phyloP scores from a whole-genome alignment of 768 basidiomycete genomes.

The Hygrocybe punicea region DNA sequence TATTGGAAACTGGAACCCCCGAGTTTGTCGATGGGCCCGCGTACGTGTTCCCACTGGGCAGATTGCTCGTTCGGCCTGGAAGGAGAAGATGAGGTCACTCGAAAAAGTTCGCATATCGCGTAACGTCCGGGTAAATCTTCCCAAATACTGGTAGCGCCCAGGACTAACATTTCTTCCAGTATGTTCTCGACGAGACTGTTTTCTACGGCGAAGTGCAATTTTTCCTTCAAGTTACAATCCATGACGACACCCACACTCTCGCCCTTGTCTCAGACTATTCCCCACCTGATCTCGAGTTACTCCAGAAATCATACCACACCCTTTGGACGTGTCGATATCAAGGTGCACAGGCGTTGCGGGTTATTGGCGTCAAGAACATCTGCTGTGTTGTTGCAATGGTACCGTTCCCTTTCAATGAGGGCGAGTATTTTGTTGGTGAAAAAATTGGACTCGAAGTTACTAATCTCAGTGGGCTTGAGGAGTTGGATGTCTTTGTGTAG shows the following conservation, averaged over 20 bases:
- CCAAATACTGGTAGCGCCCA: background rate
- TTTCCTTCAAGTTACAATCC: constrained; percentile 14
- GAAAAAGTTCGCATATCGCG: background rate
- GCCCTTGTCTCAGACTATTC: too few relatives aligned
- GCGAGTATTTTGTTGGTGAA: constrained; percentile 48
- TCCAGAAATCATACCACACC: too few relatives aligned
- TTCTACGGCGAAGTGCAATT: constrained; percentile 17
- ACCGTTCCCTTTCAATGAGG: constrained; percentile 15
- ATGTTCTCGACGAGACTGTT: background rate
- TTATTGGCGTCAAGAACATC: constrained; percentile 14
- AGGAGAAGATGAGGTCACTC: constrained; percentile 7
- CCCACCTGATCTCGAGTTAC: too few relatives aligned
- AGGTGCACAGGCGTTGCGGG: background rate
- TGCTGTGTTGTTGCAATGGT: constrained; percentile 24
- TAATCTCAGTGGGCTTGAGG: background rate
- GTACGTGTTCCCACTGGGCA: constrained; percentile 25
- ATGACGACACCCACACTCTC: too few relatives aligned
- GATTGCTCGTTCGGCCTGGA: constrained; percentile 20
- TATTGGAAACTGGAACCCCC: constrained; percentile 12
- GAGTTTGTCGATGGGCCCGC: constrained; percentile 20
- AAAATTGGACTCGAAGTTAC: constrained; percentile 30
- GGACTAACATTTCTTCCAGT: constrained; percentile 2
- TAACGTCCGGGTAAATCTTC: constrained; percentile 2
- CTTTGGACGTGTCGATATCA: constrained; percentile 11
- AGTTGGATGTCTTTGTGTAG: too few relatives aligned